Percentiles rank a stretch among this genome's conserved stretches.
Conservation (phyloP, 768 basidiomycete genomes). For the Serendipita vermifera region DNA sequence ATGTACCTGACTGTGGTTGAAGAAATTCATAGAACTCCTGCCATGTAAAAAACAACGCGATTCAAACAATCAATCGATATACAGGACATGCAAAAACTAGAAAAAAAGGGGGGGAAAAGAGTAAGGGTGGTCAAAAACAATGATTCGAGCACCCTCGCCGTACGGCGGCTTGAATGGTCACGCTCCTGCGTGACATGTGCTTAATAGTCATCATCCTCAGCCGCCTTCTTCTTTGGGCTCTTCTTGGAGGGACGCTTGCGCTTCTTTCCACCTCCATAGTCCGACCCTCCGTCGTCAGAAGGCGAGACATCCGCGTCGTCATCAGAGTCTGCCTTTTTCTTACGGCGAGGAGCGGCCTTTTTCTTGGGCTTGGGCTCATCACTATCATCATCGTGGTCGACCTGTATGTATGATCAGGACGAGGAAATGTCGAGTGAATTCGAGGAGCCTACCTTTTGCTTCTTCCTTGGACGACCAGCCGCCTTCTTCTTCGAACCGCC, state of each 20-base stretch:
- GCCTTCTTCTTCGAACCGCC: constrained; percentile 39
- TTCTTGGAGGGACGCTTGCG: constrained; percentile 32
- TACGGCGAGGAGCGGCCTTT: constrained; percentile 27
- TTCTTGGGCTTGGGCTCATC: constrained; percentile 29
- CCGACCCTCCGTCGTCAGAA: not conserved
- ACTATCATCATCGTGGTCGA: constrained; percentile 27
- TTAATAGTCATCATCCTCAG: constrained; percentile 15
- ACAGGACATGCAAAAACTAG: not conserved
- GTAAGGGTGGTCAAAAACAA: not conserved
- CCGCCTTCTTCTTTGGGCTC: constrained; percentile 11
- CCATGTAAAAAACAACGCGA: not conserved
- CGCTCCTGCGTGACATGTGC: not conserved
- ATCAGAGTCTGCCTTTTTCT: constrained; percentile 37
- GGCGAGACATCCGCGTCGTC: constrained; percentile 22
- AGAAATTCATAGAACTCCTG: not conserved
- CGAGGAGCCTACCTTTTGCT: constrained; percentile 14
- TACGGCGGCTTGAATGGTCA: not conserved
- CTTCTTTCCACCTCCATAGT: constrained; percentile 38
- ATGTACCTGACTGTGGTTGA: not conserved
- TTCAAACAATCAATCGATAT: not conserved
- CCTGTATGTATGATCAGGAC: constrained; percentile 18
- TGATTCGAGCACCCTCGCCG: not conserved
- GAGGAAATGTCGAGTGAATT: constrained; percentile 1
- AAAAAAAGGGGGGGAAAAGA: not conserved
- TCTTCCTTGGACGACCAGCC: constrained; percentile 34